These are phyloP conservation scores for Heterobasidion irregulare DNA, from an alignment of 1,284 basidiomycete genomes.

Conservation along the genomic window DNA sequence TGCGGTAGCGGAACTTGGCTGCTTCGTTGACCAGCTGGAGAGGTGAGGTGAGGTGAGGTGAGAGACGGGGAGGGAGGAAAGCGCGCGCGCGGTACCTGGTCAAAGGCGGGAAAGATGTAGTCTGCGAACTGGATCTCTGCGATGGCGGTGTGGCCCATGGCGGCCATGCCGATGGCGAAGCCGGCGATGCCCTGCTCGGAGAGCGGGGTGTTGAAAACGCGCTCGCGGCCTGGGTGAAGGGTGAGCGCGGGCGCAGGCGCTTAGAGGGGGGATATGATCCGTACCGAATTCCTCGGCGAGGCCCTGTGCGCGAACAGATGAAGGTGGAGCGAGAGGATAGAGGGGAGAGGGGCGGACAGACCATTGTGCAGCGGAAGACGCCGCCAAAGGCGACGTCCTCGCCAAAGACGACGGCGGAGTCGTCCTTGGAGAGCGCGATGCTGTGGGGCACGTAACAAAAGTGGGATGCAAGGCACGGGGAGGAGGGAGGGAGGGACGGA, in stretches of 20 bases:
- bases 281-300: conserved; percentile 88
- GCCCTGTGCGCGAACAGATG: conserved; percentile 40
- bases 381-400: conserved; percentile 91
- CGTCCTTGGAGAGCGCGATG: conserved; percentile 78
- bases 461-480: conserved; percentile 5
- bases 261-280: conserved; percentile 5
- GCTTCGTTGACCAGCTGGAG: conserved; percentile 93
- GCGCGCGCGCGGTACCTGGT: conserved; percentile 54
- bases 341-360: conserved; percentile 18
- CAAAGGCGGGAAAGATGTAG: conserved; percentile 89
- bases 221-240: conserved; percentile 57
- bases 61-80: conserved; percentile 30
- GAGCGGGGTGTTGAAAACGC: conserved; percentile 93
- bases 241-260: not conserved
- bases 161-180: conserved; percentile 87
- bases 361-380: conserved; percentile 86
- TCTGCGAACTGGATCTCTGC: conserved; percentile 90
- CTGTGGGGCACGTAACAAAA: conserved; percentile 27
- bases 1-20: conserved; percentile 88
- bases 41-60: conserved; percentile 90
- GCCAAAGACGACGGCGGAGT: conserved; percentile 86
- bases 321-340: not conserved
- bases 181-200: conserved; percentile 95
- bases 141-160: conserved; percentile 92
- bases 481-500: conserved; percentile 18